A percentile compares a stretch with the other conserved stretches of the same genome.
These are phyloP conservation scores for Chaetoscypha palmicola DNA, from an alignment of 2,329 filamentous ascomycete genomes.

Conservation along the genomic window DNA sequence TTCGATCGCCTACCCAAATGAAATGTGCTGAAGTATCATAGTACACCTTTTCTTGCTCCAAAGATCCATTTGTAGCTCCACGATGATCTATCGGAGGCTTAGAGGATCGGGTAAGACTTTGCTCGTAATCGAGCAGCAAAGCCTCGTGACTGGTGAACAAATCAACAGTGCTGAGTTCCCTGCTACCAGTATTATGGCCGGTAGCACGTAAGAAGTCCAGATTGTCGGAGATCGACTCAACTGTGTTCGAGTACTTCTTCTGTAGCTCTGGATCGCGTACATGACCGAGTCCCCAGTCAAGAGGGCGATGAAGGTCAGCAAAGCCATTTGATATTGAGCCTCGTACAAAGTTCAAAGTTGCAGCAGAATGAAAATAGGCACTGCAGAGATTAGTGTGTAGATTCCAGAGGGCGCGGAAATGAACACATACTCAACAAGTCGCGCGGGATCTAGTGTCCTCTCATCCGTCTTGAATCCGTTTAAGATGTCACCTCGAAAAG, in stretches of 20 bases:
- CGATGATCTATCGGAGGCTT: conserved; percentile 48
- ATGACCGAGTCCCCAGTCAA: conserved; percentile 93
- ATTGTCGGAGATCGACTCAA: conserved; percentile 80
- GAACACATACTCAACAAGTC: conserved; percentile 60
- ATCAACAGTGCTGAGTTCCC: conserved; percentile 77
- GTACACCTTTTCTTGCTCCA: conserved; percentile 47
- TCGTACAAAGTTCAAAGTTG: conserved; percentile 89
- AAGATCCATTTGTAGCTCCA: conserved; percentile 13
- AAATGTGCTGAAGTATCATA: conserved; percentile 96
- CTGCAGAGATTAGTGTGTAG: conserved; percentile 34
- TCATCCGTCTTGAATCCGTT: conserved; percentile 79
- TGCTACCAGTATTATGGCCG: conserved; percentile 76
- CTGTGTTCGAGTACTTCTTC: conserved; percentile 77
- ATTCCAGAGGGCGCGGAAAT: too few species aligned
- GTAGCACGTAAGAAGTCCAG: conserved; percentile 92
- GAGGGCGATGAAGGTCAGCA: conserved; percentile 84
- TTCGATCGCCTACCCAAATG: conserved; percentile 97
- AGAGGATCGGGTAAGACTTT: conserved; percentile 72
- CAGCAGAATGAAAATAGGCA: conserved; percentile 92
- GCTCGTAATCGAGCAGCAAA: conserved; percentile 88
- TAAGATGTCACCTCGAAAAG: conserved; percentile 91
- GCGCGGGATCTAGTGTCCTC: conserved; percentile 70
- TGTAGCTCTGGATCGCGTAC: conserved; percentile 78
- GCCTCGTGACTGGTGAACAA: conserved; percentile 95
- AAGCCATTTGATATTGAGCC: conserved; percentile 79